Evolutionary conservation across 2,329 filamentous ascomycete genomes (phyloP), one percentile per base, ranked within the genome.

Genomic region (Cryoendolithus antarcticus): DNA sequence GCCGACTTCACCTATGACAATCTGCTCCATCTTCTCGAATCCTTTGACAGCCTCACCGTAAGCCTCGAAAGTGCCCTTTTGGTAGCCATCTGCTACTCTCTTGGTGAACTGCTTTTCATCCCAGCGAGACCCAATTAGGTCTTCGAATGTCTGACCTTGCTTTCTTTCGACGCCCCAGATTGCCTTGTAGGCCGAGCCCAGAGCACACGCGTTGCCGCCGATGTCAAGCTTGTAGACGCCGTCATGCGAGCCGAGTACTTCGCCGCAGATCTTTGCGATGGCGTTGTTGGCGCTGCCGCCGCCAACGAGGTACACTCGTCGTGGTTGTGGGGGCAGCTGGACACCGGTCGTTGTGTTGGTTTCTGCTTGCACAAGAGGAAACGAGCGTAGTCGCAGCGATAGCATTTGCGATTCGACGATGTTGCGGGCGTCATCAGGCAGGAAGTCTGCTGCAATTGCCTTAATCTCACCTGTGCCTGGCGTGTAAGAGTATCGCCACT

Each of bases 331-430:
- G 1, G 88, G 89, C 0, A 93, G 67, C 0, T 58, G 56, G 5
- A 58, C 49, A 54, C 61, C 64, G 3, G 75, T 71, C 62, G 50
- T 71, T 6, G 50, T 41, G 38, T 48, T 46, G 12, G 44, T 42
- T 31, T 50, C 47, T 3, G 53, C 42, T 3, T 53, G 64, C 3
- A 94, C 85, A 6, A 95, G 77, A 27, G 74, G 77, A 42, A 79
- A 77, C n/a, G 84, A 86, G 32, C 91, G 84, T 19, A 96, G 75
- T 2, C 89, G 82, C 60, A 95, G 80, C 5, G 84, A 93, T 6
- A 98, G 76, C 36, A 93, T 79, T 61, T 98, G 91, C n/a, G 83
- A 91, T 66, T 98, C 91, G 44, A 96, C 74, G 53, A 96, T 96
- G 37, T 76, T 70, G 43, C 91, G 79, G 1, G 86, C 81, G 58